These are phyloP conservation scores for Puya raimondii DNA, from an alignment of 176 grass and related monocot genomes.

Conservation along the genomic window DNA sequence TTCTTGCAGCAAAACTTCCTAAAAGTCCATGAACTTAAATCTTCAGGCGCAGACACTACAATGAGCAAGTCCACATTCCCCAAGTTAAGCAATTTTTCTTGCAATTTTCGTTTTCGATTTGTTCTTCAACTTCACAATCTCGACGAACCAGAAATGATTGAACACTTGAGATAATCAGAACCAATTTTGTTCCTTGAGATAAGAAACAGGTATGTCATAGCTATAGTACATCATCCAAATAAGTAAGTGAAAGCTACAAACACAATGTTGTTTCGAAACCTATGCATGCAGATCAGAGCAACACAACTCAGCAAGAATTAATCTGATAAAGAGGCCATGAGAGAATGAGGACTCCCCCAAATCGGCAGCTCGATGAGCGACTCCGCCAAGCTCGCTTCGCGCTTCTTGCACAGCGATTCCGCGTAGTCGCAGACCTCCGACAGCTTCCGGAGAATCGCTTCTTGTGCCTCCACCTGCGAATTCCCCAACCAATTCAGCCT, in stretches of 20 bases:
- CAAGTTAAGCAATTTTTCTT: too few relatives aligned
- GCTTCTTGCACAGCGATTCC: conserved; percentile 17
- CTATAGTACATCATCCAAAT: background rate
- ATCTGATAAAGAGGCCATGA: conserved; percentile 13
- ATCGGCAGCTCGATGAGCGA: conserved; percentile 14
- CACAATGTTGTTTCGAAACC: background rate
- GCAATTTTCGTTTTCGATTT: too few relatives aligned
- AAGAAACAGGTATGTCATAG: background rate
- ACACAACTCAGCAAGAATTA: background rate
- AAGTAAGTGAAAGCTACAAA: background rate
- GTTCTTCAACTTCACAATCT: too few relatives aligned
- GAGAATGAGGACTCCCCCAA: conserved; percentile 22
- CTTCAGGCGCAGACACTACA: too few relatives aligned
- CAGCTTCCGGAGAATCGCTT: conserved; percentile 6
- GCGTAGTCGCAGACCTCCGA: conserved; percentile 13
- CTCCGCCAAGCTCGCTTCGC: conserved; percentile 16
- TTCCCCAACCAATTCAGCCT: background rate
- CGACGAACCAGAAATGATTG: too few relatives aligned
- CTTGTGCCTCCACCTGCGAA: conserved; percentile 15
- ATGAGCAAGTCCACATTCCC: too few relatives aligned
- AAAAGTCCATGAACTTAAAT: too few relatives aligned
- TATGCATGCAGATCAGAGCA: background rate
- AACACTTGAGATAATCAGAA: too few relatives aligned
- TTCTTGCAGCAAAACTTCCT: too few relatives aligned
- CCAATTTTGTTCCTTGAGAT: background rate